phyloP scores from a whole-genome alignment of 2,329 filamentous ascomycete species.

The Lasiodiplodia sp. region DNA sequence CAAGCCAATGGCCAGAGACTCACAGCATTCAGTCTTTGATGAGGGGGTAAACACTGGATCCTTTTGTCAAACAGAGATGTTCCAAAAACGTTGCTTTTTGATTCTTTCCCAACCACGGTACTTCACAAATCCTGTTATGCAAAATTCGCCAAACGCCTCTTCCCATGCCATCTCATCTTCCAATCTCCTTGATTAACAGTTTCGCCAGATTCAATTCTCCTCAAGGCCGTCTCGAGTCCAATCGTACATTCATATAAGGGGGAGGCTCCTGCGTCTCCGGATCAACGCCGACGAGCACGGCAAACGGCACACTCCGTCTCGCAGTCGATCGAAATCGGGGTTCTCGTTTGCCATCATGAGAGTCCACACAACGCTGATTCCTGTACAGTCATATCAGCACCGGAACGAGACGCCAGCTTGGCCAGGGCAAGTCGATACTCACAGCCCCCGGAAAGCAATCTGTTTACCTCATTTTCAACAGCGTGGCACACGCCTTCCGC shows the following conservation, averaged over 20 bases:
- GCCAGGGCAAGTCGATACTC: background rate
- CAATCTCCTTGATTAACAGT: background rate
- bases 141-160: background rate
- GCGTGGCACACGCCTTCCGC: background rate
- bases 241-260: background rate
- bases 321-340: background rate
- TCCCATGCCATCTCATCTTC: background rate
- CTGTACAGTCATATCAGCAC: background rate
- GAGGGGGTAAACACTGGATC: too few species aligned
- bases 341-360: background rate
- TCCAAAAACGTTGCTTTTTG: background rate
- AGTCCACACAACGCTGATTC: background rate
- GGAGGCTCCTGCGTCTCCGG: background rate
- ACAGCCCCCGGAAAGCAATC: background rate
- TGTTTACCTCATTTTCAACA: conserved; percentile 12
- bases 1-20: background rate
- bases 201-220: background rate
- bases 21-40: background rate
- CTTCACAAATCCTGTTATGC: background rate
- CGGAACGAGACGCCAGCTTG: background rate
- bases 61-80: too few species aligned
- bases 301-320: background rate
- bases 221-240: background rate
- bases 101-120: background rate
- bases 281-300: conserved; percentile 2